Percentiles rank a stretch among this genome's conserved stretches.
Evolutionary conservation across 176 grass and related monocot genomes (phyloP).

Genomic region (Phoenix roebelenii): DNA sequence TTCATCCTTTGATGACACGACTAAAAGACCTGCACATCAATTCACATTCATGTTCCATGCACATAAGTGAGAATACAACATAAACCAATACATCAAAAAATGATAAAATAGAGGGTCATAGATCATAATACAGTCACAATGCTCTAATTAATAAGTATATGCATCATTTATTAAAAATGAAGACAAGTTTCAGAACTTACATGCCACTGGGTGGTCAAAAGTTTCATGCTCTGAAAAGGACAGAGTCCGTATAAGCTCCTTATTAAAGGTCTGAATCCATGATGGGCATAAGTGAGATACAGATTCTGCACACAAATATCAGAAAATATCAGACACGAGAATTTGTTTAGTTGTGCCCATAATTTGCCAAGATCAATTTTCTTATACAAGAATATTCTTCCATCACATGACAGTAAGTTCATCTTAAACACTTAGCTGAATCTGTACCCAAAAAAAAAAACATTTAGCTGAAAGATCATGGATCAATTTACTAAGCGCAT

Average conservation of each 20-base stretch:
- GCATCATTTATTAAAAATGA: not conserved
- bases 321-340: not conserved
- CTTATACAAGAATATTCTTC: no score
- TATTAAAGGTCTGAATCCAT: slow-evolving; percentile 95
- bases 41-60: slow-evolving; percentile 5
- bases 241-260: slow-evolving; percentile 62
- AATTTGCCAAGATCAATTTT: no score
- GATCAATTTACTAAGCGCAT: no score
- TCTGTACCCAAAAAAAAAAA: no score
- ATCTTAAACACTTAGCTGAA: no score
- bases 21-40: slow-evolving; percentile 58
- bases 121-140: no score
- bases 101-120: no score
- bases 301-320: slow-evolving; percentile 41
- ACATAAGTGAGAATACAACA: not conserved
- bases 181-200: slow-evolving; percentile 44
- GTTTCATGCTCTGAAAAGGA: slow-evolving; percentile 95
- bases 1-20: slow-evolving; percentile 94
- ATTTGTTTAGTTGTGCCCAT: no score
- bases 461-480: no score
- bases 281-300: slow-evolving; percentile 71
- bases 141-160: no score
- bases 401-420: no score
- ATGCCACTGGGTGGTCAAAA: slow-evolving; percentile 96
- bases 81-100: no score